Evolutionary conservation across 2,329 filamentous ascomycete species (phyloP), one percentile per base, ranked within the genome.

Genomic region (Colletotrichum graminicola): DNA sequence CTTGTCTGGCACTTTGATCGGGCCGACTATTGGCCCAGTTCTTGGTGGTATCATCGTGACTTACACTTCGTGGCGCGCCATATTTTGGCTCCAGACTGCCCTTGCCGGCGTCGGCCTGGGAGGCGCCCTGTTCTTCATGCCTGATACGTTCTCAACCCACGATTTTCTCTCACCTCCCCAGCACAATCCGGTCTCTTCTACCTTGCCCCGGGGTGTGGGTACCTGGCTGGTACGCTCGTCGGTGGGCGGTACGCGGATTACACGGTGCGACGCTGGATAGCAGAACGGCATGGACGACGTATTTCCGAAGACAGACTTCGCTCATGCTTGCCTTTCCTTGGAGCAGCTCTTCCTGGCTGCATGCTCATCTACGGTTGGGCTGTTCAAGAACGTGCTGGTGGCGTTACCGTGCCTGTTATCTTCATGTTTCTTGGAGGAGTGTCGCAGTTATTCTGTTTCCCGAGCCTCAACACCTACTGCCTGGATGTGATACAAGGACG

Each of bases 11-110:
- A 92, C 90, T 0, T 82, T 93, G 1, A 87, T 92, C 61, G 91
- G 91, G 0, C 91, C 91, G 5, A 89, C 87, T 2, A 80, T 90
- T 68, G 90, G 91, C 1, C 86, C 87, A 1, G 90, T 92, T 74
- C 83, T 93, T n/a, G 87, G 91, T 71, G 91, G 91, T 39, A 89
- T 93, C 39, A 91, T 93, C 62, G 90, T 93, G 41, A 93, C 90
- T 0, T 93, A 88, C 79, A 82, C 84, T 8, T 86, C 84, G 26
- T 93, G 91, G 92, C 84, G 91, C 39, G 87, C 88, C 57, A 92
- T 93, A 72, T 93, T 93, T 80, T 93, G 90, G 89, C 82, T 93
- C 0, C 90, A 93, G 75, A 86, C 89, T 0, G 91, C 87, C 0
- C 84, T 93, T 1, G 87, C 88, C 0, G 90, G 86, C 2, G 78